These are phyloP conservation scores for Akanthomyces dipterigenus DNA, from an alignment of 2,329 filamentous ascomycete species.

Conservation along the genomic window DNA sequence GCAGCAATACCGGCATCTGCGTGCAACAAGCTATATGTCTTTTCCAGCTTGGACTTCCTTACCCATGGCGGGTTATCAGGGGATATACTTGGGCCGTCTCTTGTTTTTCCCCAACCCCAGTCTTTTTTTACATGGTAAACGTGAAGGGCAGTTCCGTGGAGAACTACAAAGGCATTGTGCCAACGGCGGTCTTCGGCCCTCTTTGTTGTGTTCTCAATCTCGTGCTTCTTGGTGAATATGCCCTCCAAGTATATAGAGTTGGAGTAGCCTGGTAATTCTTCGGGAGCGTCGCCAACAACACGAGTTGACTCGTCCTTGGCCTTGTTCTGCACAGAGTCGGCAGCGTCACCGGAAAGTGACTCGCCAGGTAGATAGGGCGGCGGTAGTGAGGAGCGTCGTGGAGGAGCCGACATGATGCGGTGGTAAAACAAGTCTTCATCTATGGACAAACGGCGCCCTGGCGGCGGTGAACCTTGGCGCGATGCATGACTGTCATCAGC, in stretches of 20 bases:
- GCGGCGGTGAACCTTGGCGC: slow-evolving; percentile 26
- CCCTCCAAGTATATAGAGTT: slow-evolving; percentile 49
- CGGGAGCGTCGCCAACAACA: slow-evolving; percentile 27
- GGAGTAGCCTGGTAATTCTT: slow-evolving; percentile 49
- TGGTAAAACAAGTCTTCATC: slow-evolving; percentile 50
- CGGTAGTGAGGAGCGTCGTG: slow-evolving; percentile 38
- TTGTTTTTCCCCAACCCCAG: slow-evolving; percentile 41
- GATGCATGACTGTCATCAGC: slow-evolving; percentile 27
- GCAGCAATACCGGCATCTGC: slow-evolving; percentile 69
- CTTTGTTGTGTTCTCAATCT: slow-evolving; percentile 59
- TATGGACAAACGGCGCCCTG: slow-evolving; percentile 43
- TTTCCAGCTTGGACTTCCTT: slow-evolving; percentile 50
- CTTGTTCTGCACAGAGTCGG: not conserved
- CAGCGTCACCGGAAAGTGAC: not conserved
- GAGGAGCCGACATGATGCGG: slow-evolving; percentile 41
- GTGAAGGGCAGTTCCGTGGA: slow-evolving; percentile 62
- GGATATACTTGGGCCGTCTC: slow-evolving; percentile 40
- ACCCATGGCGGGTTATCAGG: slow-evolving; percentile 46
- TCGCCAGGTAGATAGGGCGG: slow-evolving; percentile 36
- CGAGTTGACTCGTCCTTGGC: not conserved
- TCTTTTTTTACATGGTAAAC: slow-evolving; percentile 58
- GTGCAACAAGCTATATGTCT: slow-evolving; percentile 65
- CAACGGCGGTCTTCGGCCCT: slow-evolving; percentile 57
- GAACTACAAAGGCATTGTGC: slow-evolving; percentile 54
- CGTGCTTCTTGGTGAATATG: slow-evolving; percentile 57